Evolutionary conservation across 352 stramenopile species (phyloP).

Genomic region (Phytopythium oedochilum): DNA sequence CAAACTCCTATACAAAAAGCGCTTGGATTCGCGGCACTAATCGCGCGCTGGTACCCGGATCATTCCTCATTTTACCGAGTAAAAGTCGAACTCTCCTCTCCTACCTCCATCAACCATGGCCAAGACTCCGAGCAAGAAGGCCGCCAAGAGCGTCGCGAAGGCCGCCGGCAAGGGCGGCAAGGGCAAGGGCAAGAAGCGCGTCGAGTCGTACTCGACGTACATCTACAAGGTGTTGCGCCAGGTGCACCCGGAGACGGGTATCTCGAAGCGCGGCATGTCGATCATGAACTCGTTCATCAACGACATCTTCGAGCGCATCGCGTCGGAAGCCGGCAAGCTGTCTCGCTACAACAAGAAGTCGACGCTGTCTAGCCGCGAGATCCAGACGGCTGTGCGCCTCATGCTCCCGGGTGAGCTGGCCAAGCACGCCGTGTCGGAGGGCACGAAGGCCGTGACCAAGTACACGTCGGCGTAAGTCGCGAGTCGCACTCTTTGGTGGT

Average conservation of each 20-base stretch:
- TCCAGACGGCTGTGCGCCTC: conserved; percentile 94
- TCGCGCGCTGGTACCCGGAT: conserved; percentile 5
- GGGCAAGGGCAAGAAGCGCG: conserved; percentile 85
- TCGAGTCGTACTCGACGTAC: conserved; percentile 89
- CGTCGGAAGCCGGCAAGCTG: conserved; percentile 94
- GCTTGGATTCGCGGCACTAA: neutral
- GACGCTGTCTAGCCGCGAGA: conserved; percentile 95
- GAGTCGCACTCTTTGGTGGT: neutral
- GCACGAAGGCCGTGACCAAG: conserved; percentile 96
- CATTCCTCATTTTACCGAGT: conserved; percentile 31
- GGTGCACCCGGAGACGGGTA: conserved; percentile 96
- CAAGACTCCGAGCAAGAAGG: conserved; percentile 96
- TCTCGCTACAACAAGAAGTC: conserved; percentile 99
- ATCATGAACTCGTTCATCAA: conserved; percentile 99
- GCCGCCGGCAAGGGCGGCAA: conserved; percentile 58
- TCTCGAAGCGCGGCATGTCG: conserved; percentile 97
- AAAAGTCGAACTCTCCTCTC: conserved; percentile 2
- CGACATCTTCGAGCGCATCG: conserved; percentile 98
- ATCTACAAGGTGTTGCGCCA: conserved; percentile 94
- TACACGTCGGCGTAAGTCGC: conserved; percentile 83
- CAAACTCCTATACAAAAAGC: neutral
- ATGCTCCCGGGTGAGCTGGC: conserved; percentile 96
- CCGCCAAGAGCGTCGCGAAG: conserved; percentile 78
- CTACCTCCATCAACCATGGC: conserved; percentile 66
- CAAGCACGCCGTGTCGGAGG: conserved; percentile 97